These are phyloP conservation scores for Zymoseptoria ardabiliae DNA, from an alignment of 2,329 filamentous ascomycete genomes.

Conservation along the genomic window DNA sequence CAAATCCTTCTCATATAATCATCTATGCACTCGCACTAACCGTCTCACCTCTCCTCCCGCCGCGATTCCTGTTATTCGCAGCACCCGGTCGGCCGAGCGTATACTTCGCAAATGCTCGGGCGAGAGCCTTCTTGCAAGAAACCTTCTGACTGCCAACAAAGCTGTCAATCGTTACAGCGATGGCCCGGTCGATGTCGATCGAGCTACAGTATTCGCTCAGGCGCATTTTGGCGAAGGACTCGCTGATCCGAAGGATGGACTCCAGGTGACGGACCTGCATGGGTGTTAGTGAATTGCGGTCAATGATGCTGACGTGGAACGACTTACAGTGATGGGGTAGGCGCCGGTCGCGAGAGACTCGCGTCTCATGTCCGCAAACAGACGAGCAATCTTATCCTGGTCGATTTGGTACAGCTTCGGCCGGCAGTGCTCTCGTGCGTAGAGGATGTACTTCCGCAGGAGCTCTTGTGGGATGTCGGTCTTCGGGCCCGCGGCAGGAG, in stretches of 20 bases:
- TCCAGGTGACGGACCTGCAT: slow-evolving; percentile 86
- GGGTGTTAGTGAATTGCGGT: neutral
- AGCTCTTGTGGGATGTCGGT: slow-evolving; percentile 85
- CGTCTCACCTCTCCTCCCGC: slow-evolving; percentile 8
- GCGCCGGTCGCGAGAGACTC: slow-evolving; percentile 90
- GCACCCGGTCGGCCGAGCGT: slow-evolving; percentile 42
- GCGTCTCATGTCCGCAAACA: slow-evolving; percentile 93
- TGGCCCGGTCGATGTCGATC: slow-evolving; percentile 90
- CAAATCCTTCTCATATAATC: neutral
- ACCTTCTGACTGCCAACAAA: slow-evolving; percentile 96
- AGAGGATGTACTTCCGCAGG: slow-evolving; percentile 92
- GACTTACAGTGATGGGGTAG: slow-evolving; percentile 90
- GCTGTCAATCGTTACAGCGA: slow-evolving; percentile 90
- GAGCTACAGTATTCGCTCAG: slow-evolving; percentile 90
- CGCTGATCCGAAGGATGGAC: slow-evolving; percentile 91
- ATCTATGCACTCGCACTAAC: slow-evolving; percentile 19
- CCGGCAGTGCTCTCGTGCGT: slow-evolving; percentile 78
- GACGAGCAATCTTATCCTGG: slow-evolving; percentile 86
- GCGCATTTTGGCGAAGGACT: slow-evolving; percentile 95
- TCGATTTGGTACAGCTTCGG: slow-evolving; percentile 97
- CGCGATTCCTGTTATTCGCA: slow-evolving; percentile 20
- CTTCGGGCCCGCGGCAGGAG: slow-evolving; percentile 40
- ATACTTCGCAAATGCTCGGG: slow-evolving; percentile 94
- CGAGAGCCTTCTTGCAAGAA: slow-evolving; percentile 92
- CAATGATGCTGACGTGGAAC: neutral